Evolutionary conservation across 805 yeast genomes (phyloP).

Genomic region (Yamadazyma paraphyllophila): DNA sequence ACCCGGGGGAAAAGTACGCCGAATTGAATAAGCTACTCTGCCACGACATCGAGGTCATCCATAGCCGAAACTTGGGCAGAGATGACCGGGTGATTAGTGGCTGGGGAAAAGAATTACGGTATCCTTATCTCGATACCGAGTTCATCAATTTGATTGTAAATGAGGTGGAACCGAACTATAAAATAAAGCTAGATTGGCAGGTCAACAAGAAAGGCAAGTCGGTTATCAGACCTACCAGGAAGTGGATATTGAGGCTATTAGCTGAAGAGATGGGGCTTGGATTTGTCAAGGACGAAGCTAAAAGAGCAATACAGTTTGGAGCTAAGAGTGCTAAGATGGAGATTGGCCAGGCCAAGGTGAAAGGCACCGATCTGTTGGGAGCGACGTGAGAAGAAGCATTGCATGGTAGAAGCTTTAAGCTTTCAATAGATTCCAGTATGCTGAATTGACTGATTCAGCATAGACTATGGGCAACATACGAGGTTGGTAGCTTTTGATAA

Average conservation of each 20-base stretch:
- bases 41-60: slow-evolving; percentile 69
- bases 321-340: slow-evolving; percentile 94
- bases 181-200: slow-evolving; percentile 33
- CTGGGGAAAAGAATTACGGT: slow-evolving; percentile 89
- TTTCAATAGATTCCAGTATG: too few relatives aligned
- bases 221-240: slow-evolving; percentile 33
- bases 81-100: slow-evolving; percentile 85
- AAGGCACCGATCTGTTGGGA: slow-evolving; percentile 60
- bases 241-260: slow-evolving; percentile 57
- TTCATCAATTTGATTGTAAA: slow-evolving; percentile 52
- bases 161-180: slow-evolving; percentile 48
- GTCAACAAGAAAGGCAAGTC: slow-evolving; percentile 26
- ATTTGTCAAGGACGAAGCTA: slow-evolving; percentile 69
- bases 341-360: slow-evolving; percentile 67
- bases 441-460: too few relatives aligned
- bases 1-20: slow-evolving; percentile 22
- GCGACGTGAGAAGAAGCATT: too few relatives aligned
- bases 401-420: too few relatives aligned
- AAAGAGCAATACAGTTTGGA: slow-evolving; percentile 96
- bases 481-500: too few relatives aligned
- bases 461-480: too few relatives aligned
- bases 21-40: slow-evolving; percentile 59
- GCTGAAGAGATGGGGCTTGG: slow-evolving; percentile 49
- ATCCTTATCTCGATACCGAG: slow-evolving; percentile 73
- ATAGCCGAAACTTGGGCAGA: slow-evolving; percentile 79